Percentiles rank a stretch among this genome's conserved stretches.
Conservation (phyloP, 2,329 filamentous ascomycete species). For the Trichoderma semiorbis region DNA sequence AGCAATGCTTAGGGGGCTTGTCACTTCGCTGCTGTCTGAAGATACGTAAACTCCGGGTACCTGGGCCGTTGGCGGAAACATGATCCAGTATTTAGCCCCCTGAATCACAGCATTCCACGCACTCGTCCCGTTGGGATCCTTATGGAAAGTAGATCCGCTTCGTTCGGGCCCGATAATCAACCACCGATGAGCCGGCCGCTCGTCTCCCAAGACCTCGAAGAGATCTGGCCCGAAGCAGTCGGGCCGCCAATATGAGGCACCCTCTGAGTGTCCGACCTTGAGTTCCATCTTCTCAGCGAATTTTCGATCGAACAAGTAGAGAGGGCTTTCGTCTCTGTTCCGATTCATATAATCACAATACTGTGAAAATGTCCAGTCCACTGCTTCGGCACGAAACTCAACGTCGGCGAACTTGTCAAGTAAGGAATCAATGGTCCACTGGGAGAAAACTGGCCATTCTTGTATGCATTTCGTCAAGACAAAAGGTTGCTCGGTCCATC, state of each 20-base stretch:
- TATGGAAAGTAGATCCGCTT: slow-evolving; percentile 93
- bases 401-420: slow-evolving; percentile 61
- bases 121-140: slow-evolving; percentile 68
- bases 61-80: slow-evolving; percentile 78
- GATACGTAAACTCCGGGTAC: slow-evolving; percentile 91
- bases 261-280: slow-evolving; percentile 51
- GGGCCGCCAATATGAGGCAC: slow-evolving; percentile 70
- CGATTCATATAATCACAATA: slow-evolving; percentile 81
- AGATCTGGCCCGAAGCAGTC: slow-evolving; percentile 82
- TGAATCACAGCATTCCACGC: slow-evolving; percentile 94
- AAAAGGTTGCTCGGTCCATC: slow-evolving; percentile 80
- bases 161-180: slow-evolving; percentile 83
- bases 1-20: slow-evolving; percentile 89
- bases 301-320: slow-evolving; percentile 86
- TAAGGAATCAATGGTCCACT: slow-evolving; percentile 71
- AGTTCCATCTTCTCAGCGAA: slow-evolving; percentile 86
- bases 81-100: slow-evolving; percentile 96
- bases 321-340: slow-evolving; percentile 78
- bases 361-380: slow-evolving; percentile 82
- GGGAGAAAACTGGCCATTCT: slow-evolving; percentile 71
- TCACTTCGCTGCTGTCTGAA: slow-evolving; percentile 86
- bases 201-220: slow-evolving; percentile 71
- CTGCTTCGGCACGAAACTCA: slow-evolving; percentile 83
- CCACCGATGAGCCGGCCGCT: slow-evolving; percentile 87
- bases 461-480: slow-evolving; percentile 79